A percentile compares a stretch with the other conserved stretches of the same genome.
Conservation (phyloP, 768 basidiomycete species). For the Phlebiopsis flavidoalba region DNA sequence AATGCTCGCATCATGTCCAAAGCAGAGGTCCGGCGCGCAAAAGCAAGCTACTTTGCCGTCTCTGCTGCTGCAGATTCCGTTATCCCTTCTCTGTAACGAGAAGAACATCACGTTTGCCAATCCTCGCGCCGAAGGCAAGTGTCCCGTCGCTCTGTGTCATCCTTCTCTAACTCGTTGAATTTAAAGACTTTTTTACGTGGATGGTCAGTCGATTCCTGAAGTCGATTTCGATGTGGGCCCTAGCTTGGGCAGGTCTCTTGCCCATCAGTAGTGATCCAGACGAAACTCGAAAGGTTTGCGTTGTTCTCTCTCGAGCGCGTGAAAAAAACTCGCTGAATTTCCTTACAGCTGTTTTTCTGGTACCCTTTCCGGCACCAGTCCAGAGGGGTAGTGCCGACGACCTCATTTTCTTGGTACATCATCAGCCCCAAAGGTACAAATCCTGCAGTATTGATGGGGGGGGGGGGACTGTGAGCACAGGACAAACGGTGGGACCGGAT, state of each 20-base stretch:
- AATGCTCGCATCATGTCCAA: not conserved
- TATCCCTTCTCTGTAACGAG: slow-evolving; percentile 14
- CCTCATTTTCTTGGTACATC: slow-evolving; percentile 66
- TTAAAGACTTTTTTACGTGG: slow-evolving; percentile 68
- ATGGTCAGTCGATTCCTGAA: slow-evolving; percentile 59
- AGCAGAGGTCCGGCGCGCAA: not conserved
- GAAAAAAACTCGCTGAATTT: not conserved
- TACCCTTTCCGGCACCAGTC: slow-evolving; percentile 83
- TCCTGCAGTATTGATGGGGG: no score
- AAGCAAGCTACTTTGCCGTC: not conserved
- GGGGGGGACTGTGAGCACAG: no score
- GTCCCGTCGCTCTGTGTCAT: not conserved
- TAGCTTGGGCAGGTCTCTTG: slow-evolving; percentile 68
- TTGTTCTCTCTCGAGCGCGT: not conserved
- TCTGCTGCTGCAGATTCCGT: not conserved
- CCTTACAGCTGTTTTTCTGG: slow-evolving; percentile 70
- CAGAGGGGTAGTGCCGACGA: slow-evolving; percentile 67
- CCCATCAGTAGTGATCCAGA: slow-evolving; percentile 57
- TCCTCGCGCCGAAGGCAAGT: slow-evolving; percentile 24
- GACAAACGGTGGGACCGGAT: slow-evolving; percentile 79
- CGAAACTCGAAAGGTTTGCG: slow-evolving; percentile 63
- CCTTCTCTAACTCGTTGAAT: not conserved
- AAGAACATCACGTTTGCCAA: slow-evolving; percentile 71
- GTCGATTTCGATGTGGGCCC: slow-evolving; percentile 73
- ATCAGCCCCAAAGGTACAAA: not conserved